Percentiles rank a stretch among this genome's conserved stretches.
Conservation (phyloP, 805 yeast species). For the Millerago galiae region DNA sequence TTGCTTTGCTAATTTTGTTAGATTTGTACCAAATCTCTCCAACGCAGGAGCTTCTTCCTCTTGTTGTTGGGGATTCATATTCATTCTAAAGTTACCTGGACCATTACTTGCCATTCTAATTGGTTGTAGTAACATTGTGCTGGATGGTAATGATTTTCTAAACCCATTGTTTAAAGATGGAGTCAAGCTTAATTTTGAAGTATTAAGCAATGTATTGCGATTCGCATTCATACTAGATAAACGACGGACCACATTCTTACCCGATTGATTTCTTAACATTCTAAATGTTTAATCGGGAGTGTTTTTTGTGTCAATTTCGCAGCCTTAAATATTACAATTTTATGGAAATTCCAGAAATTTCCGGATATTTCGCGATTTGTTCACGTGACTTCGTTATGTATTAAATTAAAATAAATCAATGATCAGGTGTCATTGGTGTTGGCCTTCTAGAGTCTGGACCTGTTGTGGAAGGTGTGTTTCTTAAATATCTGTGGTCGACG, state of each 20-base stretch:
- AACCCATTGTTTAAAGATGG: constrained; percentile 1
- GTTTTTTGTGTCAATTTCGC: background rate
- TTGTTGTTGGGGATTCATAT: constrained; percentile 39
- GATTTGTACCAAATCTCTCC: constrained; percentile 77
- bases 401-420: background rate
- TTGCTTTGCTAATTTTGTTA: constrained; percentile 79
- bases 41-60: constrained; percentile 63
- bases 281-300: background rate
- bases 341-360: constrained; percentile 6
- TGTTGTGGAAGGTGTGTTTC: constrained; percentile 22
- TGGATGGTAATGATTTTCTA: background rate
- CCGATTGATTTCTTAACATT: constrained; percentile 4
- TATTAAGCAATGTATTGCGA: constrained; percentile 2
- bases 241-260: background rate
- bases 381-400: background rate
- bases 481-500: constrained; percentile 20
- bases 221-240: background rate
- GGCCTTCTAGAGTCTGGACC: constrained; percentile 10
- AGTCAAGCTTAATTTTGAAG: background rate
- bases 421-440: constrained; percentile 8
- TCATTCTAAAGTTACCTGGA: constrained; percentile 21
- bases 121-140: background rate
- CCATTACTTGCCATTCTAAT: constrained; percentile 14
- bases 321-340: background rate
- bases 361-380: background rate